Evolutionary conservation across 768 basidiomycete species (phyloP).

Genomic region (Amanita muscaria): DNA sequence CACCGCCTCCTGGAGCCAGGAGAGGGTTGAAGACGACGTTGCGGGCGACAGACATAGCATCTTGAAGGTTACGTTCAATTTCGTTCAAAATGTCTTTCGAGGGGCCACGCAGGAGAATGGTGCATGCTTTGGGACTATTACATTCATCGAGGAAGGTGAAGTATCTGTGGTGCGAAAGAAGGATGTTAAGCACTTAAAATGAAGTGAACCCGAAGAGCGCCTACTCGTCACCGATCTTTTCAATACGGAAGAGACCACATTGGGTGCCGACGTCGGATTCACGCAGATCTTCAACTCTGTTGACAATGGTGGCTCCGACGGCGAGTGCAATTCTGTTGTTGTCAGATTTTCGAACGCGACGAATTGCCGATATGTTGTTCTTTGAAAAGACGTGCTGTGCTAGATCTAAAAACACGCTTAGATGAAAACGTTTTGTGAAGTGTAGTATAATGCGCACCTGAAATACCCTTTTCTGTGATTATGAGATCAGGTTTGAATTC

Average conservation of each 20-base stretch:
- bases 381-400: conserved; percentile 88
- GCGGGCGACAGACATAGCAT: conserved; percentile 95
- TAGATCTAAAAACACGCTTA: conserved; percentile 40
- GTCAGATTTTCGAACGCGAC: conserved; percentile 97
- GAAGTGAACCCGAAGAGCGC: conserved; percentile 20
- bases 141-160: conserved; percentile 97
- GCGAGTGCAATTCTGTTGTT: conserved; percentile 98
- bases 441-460: conserved; percentile 46
- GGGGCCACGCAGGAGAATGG: conserved; percentile 93
- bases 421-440: not conserved
- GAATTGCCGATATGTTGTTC: conserved; percentile 84
- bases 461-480: conserved; percentile 97
- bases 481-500: conserved; percentile 94
- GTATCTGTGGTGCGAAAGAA: conserved; percentile 44
- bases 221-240: conserved; percentile 95
- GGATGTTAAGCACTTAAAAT: not conserved
- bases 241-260: conserved; percentile 94
- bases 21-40: conserved; percentile 95
- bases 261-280: conserved; percentile 87
- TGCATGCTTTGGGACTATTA: conserved; percentile 87
- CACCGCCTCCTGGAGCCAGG: conserved; percentile 93
- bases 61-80: conserved; percentile 94
- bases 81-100: conserved; percentile 98
- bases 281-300: conserved; percentile 89
- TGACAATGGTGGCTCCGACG: conserved; percentile 93